A percentile compares a stretch with the other conserved stretches of the same genome.
Evolutionary conservation across 2,329 filamentous ascomycete species (phyloP).

Genomic region (Pyricularia sp.): DNA sequence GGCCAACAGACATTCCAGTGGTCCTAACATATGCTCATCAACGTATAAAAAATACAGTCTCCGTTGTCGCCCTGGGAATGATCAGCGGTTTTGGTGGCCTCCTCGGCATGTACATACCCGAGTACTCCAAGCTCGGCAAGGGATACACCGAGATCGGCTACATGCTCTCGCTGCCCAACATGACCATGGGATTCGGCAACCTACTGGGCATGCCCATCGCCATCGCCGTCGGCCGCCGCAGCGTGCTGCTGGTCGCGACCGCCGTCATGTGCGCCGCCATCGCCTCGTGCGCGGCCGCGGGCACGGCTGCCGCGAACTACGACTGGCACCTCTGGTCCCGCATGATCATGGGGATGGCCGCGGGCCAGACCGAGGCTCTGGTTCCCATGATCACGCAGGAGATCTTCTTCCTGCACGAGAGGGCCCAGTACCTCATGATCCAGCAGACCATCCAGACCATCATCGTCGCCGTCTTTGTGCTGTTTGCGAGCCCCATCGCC

Average conservation of each 20-base stretch:
- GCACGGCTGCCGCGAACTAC: slow-evolving; percentile 12
- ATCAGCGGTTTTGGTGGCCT: slow-evolving; percentile 31
- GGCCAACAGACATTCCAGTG: background rate
- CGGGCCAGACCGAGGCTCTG: slow-evolving; percentile 31
- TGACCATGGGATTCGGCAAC: slow-evolving; percentile 23
- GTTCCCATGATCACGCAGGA: slow-evolving; percentile 30
- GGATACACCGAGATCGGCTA: slow-evolving; percentile 27
- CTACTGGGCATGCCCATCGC: slow-evolving; percentile 23
- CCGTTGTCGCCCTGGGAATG: slow-evolving; percentile 25
- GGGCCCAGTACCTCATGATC: slow-evolving; percentile 28
- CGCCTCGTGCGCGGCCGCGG: slow-evolving; percentile 14
- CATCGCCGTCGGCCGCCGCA: slow-evolving; percentile 23
- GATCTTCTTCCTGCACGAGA: slow-evolving; percentile 34
- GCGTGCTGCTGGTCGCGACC: slow-evolving; percentile 20
- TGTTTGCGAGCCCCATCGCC: slow-evolving; percentile 32
- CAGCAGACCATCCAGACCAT: slow-evolving; percentile 30
- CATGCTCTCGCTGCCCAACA: slow-evolving; percentile 23
- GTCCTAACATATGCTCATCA: too few species aligned
- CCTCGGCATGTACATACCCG: slow-evolving; percentile 28
- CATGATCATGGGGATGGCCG: slow-evolving; percentile 27
- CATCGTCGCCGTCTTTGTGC: slow-evolving; percentile 23
- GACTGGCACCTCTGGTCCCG: slow-evolving; percentile 27
- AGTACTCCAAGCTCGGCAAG: slow-evolving; percentile 24
- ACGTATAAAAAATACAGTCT: slow-evolving; percentile 22
- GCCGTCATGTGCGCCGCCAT: slow-evolving; percentile 10